phyloP scores from a whole-genome alignment of 2,329 filamentous ascomycete species.

The Lecanosticta acicola region DNA sequence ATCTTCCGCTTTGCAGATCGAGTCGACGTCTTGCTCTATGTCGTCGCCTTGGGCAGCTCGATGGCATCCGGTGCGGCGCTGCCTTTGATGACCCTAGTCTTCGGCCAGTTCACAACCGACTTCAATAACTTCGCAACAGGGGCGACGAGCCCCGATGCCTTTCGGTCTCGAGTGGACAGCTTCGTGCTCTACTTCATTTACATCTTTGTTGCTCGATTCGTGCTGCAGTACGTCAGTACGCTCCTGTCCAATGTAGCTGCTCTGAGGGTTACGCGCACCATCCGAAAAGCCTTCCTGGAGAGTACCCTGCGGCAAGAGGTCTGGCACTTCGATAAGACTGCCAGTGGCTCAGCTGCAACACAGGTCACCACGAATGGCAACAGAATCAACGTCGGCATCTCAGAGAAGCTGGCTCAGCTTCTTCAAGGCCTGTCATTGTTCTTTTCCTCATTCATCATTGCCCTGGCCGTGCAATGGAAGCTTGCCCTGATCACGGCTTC shows the following conservation, averaged over 20 bases:
- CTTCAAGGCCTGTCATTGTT: constrained; percentile 36
- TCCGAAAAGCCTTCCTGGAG: constrained; percentile 58
- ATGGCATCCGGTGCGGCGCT: constrained; percentile 43
- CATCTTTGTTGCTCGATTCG: constrained; percentile 62
- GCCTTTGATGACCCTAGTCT: constrained; percentile 47
- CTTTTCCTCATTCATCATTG: constrained; percentile 38
- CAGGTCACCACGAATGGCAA: constrained; percentile 31
- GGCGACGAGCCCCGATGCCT: constrained; percentile 10
- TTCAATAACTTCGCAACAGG: constrained; percentile 40
- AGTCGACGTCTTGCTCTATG: constrained; percentile 26
- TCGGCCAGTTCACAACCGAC: constrained; percentile 45
- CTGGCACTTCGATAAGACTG: constrained; percentile 58
- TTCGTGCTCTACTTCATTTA: constrained; percentile 62
- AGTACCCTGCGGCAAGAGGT: constrained; percentile 61
- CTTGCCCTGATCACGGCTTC: constrained; percentile 43
- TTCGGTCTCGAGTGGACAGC: constrained; percentile 20
- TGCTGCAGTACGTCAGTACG: constrained; percentile 52
- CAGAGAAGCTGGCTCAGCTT: constrained; percentile 35
- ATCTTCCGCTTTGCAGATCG: constrained; percentile 32
- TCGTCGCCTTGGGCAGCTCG: constrained; percentile 30
- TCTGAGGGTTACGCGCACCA: constrained; percentile 46
- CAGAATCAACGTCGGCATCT: constrained; percentile 37
- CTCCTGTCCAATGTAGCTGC: constrained; percentile 46
- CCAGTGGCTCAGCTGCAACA: constrained; percentile 42
- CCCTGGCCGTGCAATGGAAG: constrained; percentile 40